Evolutionary conservation across 495 filamentous ascomycete species (phyloP), one percentile per base, ranked within the genome.

Genomic region (Niebla homalea): DNA sequence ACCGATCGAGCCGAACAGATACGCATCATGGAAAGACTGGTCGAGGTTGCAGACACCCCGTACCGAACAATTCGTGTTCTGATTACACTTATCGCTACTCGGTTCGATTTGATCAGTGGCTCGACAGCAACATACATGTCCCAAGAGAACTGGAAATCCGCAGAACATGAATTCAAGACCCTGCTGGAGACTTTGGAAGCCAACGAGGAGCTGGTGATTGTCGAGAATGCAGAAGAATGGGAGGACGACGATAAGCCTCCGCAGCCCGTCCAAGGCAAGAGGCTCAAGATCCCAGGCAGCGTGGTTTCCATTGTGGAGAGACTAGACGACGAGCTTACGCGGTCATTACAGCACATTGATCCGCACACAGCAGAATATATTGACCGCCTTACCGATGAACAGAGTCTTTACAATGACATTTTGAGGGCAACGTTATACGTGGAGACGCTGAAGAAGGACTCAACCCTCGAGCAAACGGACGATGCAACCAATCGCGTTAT

Each of bases 291-390:
- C 54, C 87, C 93, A 14, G 92, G 92, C 62, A 95, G 86, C 66
- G 72, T 96, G 50, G 87, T 94, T 18, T 97, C 93, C 0, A 90
- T 88, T 64, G 83, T 94, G 18, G 92, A 99, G 74, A 76, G 93
- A 56, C 76, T 99, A 16, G 92, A 99, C 61, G 92, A 99, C 62
- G 93, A 97, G 69, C 88, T 99, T 57, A 96, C 87, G 40, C 80
- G 92, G 56, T 94, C 89, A 14, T 71, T 99, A 47, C 92, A 97
- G 68, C 84, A 84, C 63, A 96, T 97, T 62, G 92, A 99, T 63
- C 92, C 92, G 49, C 92, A 99, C 68, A 99, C 92, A 42, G 89
- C 90, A 32, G 92, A 99, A 67, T 99, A 99, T 62, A 94, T 99
- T 54, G 92, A 97, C 56, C 78, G 93, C 38, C 67, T 99, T 43